Evolutionary conservation across 1,139 yeast genomes (phyloP), one percentile per base, ranked within the genome.

Genomic region (Kurtzmaniella quercitrusa): DNA sequence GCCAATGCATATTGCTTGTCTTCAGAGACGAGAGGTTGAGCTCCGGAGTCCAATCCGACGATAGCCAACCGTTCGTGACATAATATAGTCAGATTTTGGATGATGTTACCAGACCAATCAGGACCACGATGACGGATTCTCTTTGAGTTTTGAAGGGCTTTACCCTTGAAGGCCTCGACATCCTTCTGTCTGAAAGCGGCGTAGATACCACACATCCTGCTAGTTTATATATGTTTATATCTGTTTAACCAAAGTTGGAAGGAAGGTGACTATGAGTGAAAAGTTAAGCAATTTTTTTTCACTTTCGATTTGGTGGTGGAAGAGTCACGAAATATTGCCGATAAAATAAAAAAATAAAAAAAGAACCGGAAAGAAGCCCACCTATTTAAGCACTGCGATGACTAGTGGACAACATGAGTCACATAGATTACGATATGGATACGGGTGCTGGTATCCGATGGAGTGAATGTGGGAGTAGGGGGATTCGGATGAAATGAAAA

Each of bases 141-240:
- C 70, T 90, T 91, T 52, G 98, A 79, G 62, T 88, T 78, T 64
- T 88, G 94, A 52, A 93, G 76, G 41, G 98, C 98, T 62, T 82
- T 83, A 47, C 84, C 79, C 70, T 91, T 93, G 77, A 88, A 93
- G 47, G 76, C 70, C 57, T 85, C 83, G 48, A 87, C 82, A 52
- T 89, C 86, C 41, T 83, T 85, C 61, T 86, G 91, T 67, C 77
- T 83, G 68, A 77, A 89, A 47, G 95, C 90, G 51, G 97, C 97
- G 65, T 89, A 93, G 58, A 93, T 91, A 70, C 98, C 98, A 84
- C 98, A 94, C 98, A 93, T 94, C n/a, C n/a, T n/a, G n/a, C n/a
- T n/a, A n/a, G n/a, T n/a, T n/a, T n/a, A n/a, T n/a, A n/a, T n/a
- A n/a, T n/a, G n/a, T n/a, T n/a, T n/a, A n/a, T n/a, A n/a, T n/a